Percentiles rank a stretch among this genome's conserved stretches.
phyloP scores from a whole-genome alignment of 2,329 filamentous ascomycete genomes.

The Xylariaceae sp. region DNA sequence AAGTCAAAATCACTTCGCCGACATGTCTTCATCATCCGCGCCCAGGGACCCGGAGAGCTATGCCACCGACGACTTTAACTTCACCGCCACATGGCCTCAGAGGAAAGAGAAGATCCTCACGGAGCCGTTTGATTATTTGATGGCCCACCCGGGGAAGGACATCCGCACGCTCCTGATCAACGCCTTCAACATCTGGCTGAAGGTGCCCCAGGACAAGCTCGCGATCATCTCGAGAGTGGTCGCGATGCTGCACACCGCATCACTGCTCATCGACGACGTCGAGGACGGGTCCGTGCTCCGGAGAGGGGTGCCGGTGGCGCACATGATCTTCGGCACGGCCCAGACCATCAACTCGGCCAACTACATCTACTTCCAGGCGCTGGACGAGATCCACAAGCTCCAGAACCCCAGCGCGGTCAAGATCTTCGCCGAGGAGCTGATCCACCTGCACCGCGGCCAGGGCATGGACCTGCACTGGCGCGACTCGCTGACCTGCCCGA shows the following conservation, averaged over 20 bases:
- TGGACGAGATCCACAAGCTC: slow-evolving; percentile 68
- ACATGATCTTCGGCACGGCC: slow-evolving; percentile 77
- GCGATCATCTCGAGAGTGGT: slow-evolving; percentile 73
- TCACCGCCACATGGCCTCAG: slow-evolving; percentile 55
- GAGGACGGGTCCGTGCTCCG: slow-evolving; percentile 75
- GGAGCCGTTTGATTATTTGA: slow-evolving; percentile 76
- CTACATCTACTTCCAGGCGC: slow-evolving; percentile 78
- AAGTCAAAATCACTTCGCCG: slow-evolving; percentile 29
- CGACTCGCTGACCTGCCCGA: slow-evolving; percentile 76
- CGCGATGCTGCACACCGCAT: slow-evolving; percentile 81
- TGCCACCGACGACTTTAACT: slow-evolving; percentile 51
- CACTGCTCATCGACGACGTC: slow-evolving; percentile 79
- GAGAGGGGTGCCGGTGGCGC: slow-evolving; percentile 74
- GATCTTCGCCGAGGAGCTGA: slow-evolving; percentile 75
- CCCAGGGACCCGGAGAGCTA: slow-evolving; percentile 48
- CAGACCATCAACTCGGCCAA: slow-evolving; percentile 91
- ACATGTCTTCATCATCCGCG: slow-evolving; percentile 36
- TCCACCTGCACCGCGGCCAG: slow-evolving; percentile 81
- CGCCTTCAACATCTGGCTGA: slow-evolving; percentile 75
- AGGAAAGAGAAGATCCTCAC: slow-evolving; percentile 74
- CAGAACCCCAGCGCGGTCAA: slow-evolving; percentile 60
- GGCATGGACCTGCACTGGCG: slow-evolving; percentile 92
- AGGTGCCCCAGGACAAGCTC: slow-evolving; percentile 65
- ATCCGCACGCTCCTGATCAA: slow-evolving; percentile 74
- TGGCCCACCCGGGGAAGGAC: slow-evolving; percentile 76